Percentiles rank a stretch among this genome's conserved stretches.
phyloP scores from a whole-genome alignment of 805 yeast species.

The Candida argentea region DNA sequence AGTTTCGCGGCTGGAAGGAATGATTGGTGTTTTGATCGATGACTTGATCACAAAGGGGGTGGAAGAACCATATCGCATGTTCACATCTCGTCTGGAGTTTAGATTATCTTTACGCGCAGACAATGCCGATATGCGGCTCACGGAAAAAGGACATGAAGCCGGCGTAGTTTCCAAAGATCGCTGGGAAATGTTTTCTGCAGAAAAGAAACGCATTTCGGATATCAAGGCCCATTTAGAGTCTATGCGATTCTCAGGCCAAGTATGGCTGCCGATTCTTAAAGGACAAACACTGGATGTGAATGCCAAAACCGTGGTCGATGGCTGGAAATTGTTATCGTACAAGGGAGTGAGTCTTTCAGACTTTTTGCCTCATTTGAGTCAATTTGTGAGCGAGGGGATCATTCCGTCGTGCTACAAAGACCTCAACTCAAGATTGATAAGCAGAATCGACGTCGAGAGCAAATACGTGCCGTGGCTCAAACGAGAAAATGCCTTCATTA shows the following conservation, averaged over 20 bases:
- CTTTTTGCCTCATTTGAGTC: slow-evolving; percentile 18
- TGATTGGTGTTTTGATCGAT: slow-evolving; percentile 85
- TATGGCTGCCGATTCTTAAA: slow-evolving; percentile 50
- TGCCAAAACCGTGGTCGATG: slow-evolving; percentile 30
- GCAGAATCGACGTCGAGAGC: slow-evolving; percentile 68
- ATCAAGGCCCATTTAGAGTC: slow-evolving; percentile 37
- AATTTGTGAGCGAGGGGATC: slow-evolving; percentile 9
- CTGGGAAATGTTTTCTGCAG: slow-evolving; percentile 37
- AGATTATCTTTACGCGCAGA: slow-evolving; percentile 85
- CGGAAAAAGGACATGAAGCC: slow-evolving; percentile 49
- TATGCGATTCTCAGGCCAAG: slow-evolving; percentile 39
- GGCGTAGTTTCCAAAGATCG: slow-evolving; percentile 64
- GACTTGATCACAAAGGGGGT: slow-evolving; percentile 94
- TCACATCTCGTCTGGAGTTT: slow-evolving; percentile 92
- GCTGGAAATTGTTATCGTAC: slow-evolving; percentile 62
- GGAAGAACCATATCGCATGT: slow-evolving; percentile 96
- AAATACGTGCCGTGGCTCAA: slow-evolving; percentile 71
- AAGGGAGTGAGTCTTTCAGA: slow-evolving; percentile 27
- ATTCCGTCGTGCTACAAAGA: slow-evolving; percentile 16
- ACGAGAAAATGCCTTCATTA: slow-evolving; percentile 61
- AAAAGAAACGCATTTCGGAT: slow-evolving; percentile 33
- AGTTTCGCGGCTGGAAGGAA: slow-evolving; percentile 73
- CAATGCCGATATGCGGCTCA: slow-evolving; percentile 83
- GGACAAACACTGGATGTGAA: slow-evolving; percentile 42
- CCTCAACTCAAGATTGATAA: slow-evolving; percentile 32